Evolutionary conservation across 805 yeast species (phyloP).

Genomic region (Grigorovia jiainica): DNA sequence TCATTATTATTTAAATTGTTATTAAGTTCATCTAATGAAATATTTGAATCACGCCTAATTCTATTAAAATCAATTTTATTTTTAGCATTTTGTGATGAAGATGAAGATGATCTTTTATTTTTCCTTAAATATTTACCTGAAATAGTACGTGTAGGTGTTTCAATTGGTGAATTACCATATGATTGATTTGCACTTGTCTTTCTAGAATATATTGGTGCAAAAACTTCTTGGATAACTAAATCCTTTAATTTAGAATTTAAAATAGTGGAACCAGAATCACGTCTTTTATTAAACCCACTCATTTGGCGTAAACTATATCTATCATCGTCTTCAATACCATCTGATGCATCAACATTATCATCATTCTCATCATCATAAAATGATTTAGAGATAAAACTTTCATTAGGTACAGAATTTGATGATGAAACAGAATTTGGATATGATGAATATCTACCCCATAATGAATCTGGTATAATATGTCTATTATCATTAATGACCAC

Average conservation of each 20-base stretch:
- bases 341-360: neutral
- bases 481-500: conserved; percentile 87
- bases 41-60: conserved; percentile 14
- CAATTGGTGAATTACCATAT: conserved; percentile 3
- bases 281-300: conserved; percentile 2
- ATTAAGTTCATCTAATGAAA: conserved; percentile 12
- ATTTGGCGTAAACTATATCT: neutral
- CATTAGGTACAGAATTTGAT: conserved; percentile 27
- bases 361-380: conserved; percentile 1
- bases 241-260: conserved; percentile 67
- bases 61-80: neutral
- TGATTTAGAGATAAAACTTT: conserved; percentile 13
- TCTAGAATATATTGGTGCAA: conserved; percentile 28
- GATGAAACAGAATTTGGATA: conserved; percentile 39
- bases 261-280: conserved; percentile 41
- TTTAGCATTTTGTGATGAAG: conserved; percentile 4
- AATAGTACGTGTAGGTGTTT: conserved; percentile 8
- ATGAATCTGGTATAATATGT: conserved; percentile 80
- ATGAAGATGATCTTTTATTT: conserved; percentile 12
- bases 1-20: neutral
- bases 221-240: conserved; percentile 61
- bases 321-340: neutral
- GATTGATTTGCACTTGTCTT: conserved; percentile 4
- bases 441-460: conserved; percentile 57
- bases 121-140: conserved; percentile 7